phyloP scores from a whole-genome alignment of 768 basidiomycete species.

The Phylloporus sp. region DNA sequence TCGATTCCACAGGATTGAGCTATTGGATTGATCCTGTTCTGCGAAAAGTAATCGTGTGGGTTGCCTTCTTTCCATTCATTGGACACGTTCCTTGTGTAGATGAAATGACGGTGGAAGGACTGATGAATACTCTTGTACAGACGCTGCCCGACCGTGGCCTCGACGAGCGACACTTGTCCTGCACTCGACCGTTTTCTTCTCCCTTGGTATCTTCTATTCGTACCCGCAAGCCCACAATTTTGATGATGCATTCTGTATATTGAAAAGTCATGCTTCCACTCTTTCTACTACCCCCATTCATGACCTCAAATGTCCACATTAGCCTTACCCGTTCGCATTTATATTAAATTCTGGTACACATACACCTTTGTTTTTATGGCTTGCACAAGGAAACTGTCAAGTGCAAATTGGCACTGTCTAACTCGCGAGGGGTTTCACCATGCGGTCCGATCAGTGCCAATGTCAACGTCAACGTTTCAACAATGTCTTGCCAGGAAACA shows the following conservation, averaged over 20 bases:
- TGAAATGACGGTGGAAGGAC: background rate
- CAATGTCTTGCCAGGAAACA: too few relatives aligned
- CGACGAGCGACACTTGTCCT: background rate
- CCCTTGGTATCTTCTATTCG: background rate
- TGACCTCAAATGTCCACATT: background rate
- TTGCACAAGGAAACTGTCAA: too few relatives aligned
- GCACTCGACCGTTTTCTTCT: background rate
- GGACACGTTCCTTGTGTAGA: background rate
- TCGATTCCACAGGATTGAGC: conserved; percentile 23
- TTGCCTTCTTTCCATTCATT: background rate
- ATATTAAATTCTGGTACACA: background rate
- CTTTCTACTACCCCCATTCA: conserved; percentile 3
- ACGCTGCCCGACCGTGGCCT: background rate
- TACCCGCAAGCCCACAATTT: background rate
- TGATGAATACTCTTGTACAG: background rate
- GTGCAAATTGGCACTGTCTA: too few relatives aligned
- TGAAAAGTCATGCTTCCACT: background rate
- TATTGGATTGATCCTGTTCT: background rate
- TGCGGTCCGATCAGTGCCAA: too few relatives aligned
- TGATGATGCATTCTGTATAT: background rate
- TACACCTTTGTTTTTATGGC: background rate
- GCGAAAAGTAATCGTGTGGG: background rate
- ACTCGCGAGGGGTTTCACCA: too few relatives aligned
- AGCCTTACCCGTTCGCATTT: background rate
- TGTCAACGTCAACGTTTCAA: too few relatives aligned